phyloP scores from a whole-genome alignment of 192 early-diverging fungal genomes.

The Mortierella claussenii region DNA sequence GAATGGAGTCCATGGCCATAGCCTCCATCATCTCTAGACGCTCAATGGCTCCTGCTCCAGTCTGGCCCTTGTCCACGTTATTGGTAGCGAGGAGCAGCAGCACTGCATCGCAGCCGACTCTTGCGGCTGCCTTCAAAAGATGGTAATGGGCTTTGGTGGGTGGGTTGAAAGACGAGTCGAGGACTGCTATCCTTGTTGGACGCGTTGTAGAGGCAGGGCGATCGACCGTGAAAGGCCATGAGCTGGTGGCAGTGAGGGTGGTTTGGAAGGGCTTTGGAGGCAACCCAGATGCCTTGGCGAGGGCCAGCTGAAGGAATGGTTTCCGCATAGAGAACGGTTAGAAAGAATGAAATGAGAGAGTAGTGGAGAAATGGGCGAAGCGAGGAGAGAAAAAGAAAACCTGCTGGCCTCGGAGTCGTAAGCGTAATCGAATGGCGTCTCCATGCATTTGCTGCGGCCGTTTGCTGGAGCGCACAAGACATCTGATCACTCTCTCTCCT shows the following conservation, averaged over 20 bases:
- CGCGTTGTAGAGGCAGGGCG: conserved; percentile 18
- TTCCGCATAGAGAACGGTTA: conserved; percentile 47
- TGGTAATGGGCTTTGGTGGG: conserved; percentile 68
- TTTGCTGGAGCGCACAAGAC: too few species aligned
- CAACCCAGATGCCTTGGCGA: conserved; percentile 19
- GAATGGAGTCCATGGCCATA: conserved; percentile 55
- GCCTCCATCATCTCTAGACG: conserved; percentile 79
- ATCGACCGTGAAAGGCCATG: conserved; percentile 46
- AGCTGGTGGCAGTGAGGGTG: conserved; percentile 31
- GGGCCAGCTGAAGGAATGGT: conserved; percentile 28
- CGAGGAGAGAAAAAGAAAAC: too few species aligned
- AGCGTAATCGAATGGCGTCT: too few species aligned
- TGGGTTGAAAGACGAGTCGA: conserved; percentile 86
- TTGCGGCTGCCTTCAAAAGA: conserved; percentile 59
- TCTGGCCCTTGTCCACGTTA: conserved; percentile 76
- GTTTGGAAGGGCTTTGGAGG: conserved; percentile 41
- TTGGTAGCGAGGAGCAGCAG: conserved; percentile 70
- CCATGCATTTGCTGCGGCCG: too few species aligned
- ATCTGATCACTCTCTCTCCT: too few species aligned
- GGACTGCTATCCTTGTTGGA: conserved; percentile 58
- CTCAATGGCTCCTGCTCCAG: conserved; percentile 65
- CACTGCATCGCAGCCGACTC: conserved; percentile 65
- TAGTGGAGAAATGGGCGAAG: too few species aligned
- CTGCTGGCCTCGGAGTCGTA: too few species aligned
- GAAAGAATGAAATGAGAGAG: too few species aligned